These are phyloP conservation scores for Alternaria sp. DNA, from an alignment of 2,329 filamentous ascomycete species.

Conservation along the genomic window DNA sequence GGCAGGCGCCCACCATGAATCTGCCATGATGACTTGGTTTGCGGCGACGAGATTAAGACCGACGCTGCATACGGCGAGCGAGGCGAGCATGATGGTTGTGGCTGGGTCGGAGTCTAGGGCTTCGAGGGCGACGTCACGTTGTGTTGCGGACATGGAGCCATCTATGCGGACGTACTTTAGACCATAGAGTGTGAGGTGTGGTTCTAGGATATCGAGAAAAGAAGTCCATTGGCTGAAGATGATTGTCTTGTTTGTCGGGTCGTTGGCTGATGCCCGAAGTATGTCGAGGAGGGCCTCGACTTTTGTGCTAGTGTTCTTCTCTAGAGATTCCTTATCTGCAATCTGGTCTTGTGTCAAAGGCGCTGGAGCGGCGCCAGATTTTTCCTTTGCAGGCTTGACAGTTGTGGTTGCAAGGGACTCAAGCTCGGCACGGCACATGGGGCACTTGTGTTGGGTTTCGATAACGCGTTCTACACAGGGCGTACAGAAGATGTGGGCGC, in stretches of 20 bases:
- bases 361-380: slow-evolving; percentile 26
- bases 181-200: slow-evolving; percentile 67
- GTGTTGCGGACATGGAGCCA: slow-evolving; percentile 75
- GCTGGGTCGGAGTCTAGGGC: slow-evolving; percentile 71
- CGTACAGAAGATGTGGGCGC: slow-evolving; percentile 81
- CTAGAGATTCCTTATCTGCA: slow-evolving; percentile 65
- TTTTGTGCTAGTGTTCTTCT: slow-evolving; percentile 73
- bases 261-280: slow-evolving; percentile 71
- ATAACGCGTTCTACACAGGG: slow-evolving; percentile 79
- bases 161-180: slow-evolving; percentile 78
- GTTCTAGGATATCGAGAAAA: slow-evolving; percentile 76
- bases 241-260: slow-evolving; percentile 70
- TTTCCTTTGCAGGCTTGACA: slow-evolving; percentile 70
- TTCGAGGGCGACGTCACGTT: slow-evolving; percentile 76
- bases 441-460: slow-evolving; percentile 79
- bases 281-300: slow-evolving; percentile 81
- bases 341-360: slow-evolving; percentile 33
- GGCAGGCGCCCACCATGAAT: slow-evolving; percentile 90
- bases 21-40: slow-evolving; percentile 82
- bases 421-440: slow-evolving; percentile 79
- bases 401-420: slow-evolving; percentile 58
- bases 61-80: slow-evolving; percentile 81
- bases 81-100: slow-evolving; percentile 81
- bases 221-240: slow-evolving; percentile 82
- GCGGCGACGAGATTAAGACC: slow-evolving; percentile 87